A percentile compares a stretch with the other conserved stretches of the same genome.
Evolutionary conservation across 2,329 filamentous ascomycete species (phyloP).

Genomic region (Fusarium lyarnte): DNA sequence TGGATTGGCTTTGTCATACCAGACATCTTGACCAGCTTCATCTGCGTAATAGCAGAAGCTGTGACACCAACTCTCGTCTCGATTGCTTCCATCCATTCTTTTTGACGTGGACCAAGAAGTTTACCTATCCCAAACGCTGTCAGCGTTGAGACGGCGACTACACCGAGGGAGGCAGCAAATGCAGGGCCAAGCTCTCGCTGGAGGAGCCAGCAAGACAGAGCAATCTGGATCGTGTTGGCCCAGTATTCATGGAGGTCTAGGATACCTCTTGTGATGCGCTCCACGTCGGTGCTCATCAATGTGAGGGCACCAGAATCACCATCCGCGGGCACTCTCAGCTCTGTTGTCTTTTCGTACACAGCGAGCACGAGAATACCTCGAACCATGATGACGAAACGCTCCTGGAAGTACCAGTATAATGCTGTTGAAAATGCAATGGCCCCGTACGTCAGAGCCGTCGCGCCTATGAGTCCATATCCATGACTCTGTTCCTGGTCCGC

Average conservation of each 20-base stretch:
- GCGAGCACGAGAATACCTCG: not conserved
- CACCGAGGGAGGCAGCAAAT: not conserved
- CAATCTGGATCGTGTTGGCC: not conserved
- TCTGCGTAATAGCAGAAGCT: constrained; percentile 42
- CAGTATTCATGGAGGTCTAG: not conserved
- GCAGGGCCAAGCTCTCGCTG: not conserved
- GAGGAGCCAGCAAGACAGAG: not conserved
- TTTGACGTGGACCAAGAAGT: constrained; percentile 36
- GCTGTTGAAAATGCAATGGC: not conserved
- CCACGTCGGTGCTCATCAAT: not conserved
- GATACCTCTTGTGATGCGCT: not conserved
- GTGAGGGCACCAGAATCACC: not conserved
- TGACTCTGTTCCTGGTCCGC: not conserved
- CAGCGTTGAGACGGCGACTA: not conserved
- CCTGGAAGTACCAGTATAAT: not conserved
- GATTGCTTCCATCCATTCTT: constrained; percentile 49
- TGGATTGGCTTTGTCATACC: constrained; percentile 42
- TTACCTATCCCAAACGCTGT: not conserved
- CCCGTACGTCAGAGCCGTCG: not conserved
- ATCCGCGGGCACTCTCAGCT: not conserved
- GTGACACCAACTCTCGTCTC: constrained; percentile 47
- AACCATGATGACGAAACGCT: not conserved
- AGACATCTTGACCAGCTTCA: constrained; percentile 47
- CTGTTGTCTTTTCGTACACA: not conserved
- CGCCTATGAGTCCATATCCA: not conserved